phyloP scores from a whole-genome alignment of 805 yeast species.

The Maudiozyma turicensis region DNA sequence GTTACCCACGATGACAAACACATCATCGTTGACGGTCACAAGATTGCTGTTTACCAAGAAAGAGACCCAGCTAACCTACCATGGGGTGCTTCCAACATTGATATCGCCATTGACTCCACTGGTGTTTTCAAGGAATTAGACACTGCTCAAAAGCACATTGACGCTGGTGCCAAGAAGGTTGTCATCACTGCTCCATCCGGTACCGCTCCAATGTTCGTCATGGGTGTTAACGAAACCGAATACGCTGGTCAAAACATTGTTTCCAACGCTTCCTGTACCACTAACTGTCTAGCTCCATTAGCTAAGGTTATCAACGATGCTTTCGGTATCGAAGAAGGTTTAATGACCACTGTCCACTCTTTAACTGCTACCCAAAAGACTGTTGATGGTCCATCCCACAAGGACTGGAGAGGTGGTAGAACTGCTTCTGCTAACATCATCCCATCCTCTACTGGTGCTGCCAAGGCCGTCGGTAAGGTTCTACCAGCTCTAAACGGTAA shows the following conservation, averaged over 20 bases:
- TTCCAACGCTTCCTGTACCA: constrained; percentile 67
- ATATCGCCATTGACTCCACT: constrained; percentile 60
- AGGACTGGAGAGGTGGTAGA: constrained; percentile 78
- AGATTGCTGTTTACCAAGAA: constrained; percentile 47
- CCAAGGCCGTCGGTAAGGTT: constrained; percentile 68
- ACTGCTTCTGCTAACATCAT: constrained; percentile 68
- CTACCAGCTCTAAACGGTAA: constrained; percentile 64
- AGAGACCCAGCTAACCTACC: constrained; percentile 60
- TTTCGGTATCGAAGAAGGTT: constrained; percentile 64
- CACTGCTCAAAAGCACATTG: constrained; percentile 60
- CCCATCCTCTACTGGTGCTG: constrained; percentile 72
- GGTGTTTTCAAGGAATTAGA: constrained; percentile 61
- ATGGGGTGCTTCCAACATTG: constrained; percentile 56
- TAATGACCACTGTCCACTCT: constrained; percentile 68
- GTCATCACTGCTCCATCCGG: constrained; percentile 64
- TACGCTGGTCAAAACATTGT: constrained; percentile 51
- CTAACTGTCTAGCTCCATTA: constrained; percentile 67
- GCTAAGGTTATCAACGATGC: constrained; percentile 58
- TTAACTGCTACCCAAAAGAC: constrained; percentile 66
- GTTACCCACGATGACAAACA: constrained; percentile 43
- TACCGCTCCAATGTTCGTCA: constrained; percentile 66
- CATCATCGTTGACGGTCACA: constrained; percentile 45
- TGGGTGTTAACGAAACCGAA: constrained; percentile 57
- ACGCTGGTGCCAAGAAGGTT: constrained; percentile 68
- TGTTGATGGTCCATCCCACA: constrained; percentile 69